Evolutionary conservation across 2,329 filamentous ascomycete genomes (phyloP), one percentile per base, ranked within the genome.

Genomic region (Phaeosphaeriaceae sp.): DNA sequence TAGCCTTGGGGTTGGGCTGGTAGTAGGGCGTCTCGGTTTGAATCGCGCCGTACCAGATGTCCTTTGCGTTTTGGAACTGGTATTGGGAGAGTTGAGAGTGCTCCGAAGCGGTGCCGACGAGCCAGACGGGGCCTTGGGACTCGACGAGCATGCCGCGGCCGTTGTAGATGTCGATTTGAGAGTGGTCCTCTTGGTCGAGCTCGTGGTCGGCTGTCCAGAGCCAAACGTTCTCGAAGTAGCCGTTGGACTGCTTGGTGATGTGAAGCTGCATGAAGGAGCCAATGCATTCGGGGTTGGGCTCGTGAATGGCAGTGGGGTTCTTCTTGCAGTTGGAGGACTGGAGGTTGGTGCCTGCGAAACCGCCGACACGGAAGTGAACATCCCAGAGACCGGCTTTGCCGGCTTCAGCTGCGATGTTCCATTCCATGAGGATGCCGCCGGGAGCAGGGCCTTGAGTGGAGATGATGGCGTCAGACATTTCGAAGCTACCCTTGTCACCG

Each of bases 141-240:
- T 96, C 91, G 67, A 97, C 87, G 36, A 89, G 84, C 65, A 96
- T 86, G 69, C 92, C 93, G 61, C 93, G 91, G 48, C 92, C 92
- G 75, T 91, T 96, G 86, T 90, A 97, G 71, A 97, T 88, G 74
- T 89, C 89, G 76, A 95, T 90, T 77, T 95, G 91, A 58, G 77
- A 85, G 79, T 91, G 86, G 73, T 91, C 90, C 9, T 79, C 63
- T 19, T 87, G 84, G 77, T 96, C 93, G 33, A 96, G 90, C 77
- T 95, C 91, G 81, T 97, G 93, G 76, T 97, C 93, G 2, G 93
- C 88, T 48, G 92, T 90, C 92, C 93, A 96, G 77, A 91, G 89
- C 91, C 92, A 96, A 48, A 84, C 88, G 80, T 96, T 96, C 82
- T 97, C 93, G 46, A 96, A 82, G 80, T 96, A 96, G 47, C 87